phyloP scores from a whole-genome alignment of 2,329 filamentous ascomycete species.

The Claviceps purpurea region DNA sequence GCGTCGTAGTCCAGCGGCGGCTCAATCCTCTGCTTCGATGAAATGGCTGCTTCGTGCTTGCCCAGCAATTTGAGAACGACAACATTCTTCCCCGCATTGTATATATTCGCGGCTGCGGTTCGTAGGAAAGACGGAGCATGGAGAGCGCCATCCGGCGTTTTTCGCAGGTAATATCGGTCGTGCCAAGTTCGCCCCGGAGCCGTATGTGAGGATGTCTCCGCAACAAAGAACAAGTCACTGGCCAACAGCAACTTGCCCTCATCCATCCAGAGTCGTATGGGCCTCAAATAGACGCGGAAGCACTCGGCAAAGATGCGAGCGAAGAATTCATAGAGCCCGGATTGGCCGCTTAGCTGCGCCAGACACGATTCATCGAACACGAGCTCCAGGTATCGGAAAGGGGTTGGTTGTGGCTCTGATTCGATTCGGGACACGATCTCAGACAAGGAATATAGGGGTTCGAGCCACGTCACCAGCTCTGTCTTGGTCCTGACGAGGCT shows the following conservation, averaged over 20 bases:
- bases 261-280: constrained; percentile 76
- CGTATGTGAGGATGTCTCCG: constrained; percentile 39
- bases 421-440: constrained; percentile 46
- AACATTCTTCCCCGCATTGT: constrained; percentile 79
- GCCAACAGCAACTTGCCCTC: constrained; percentile 52
- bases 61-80: constrained; percentile 67
- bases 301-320: constrained; percentile 65
- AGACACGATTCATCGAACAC: constrained; percentile 58
- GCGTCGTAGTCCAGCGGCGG: constrained; percentile 41
- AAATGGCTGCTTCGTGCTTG: constrained; percentile 28
- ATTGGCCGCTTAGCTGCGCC: constrained; percentile 56
- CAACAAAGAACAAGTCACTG: constrained; percentile 66
- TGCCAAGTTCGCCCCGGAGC: constrained; percentile 61
- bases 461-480: constrained; percentile 39
- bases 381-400: constrained; percentile 66
- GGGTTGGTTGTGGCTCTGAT: constrained; percentile 31
- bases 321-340: constrained; percentile 46
- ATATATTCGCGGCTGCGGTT: constrained; percentile 56
- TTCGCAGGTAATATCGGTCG: constrained; percentile 55
- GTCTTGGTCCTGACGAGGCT: constrained; percentile 52
- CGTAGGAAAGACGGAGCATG: constrained; percentile 65
- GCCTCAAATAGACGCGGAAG: constrained; percentile 67
- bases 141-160: constrained; percentile 42
- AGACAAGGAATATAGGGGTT: constrained; percentile 46
- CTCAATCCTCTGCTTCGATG: constrained; percentile 19